phyloP scores from a whole-genome alignment of 257 asterid genomes.

The Solanum chaucha region DNA sequence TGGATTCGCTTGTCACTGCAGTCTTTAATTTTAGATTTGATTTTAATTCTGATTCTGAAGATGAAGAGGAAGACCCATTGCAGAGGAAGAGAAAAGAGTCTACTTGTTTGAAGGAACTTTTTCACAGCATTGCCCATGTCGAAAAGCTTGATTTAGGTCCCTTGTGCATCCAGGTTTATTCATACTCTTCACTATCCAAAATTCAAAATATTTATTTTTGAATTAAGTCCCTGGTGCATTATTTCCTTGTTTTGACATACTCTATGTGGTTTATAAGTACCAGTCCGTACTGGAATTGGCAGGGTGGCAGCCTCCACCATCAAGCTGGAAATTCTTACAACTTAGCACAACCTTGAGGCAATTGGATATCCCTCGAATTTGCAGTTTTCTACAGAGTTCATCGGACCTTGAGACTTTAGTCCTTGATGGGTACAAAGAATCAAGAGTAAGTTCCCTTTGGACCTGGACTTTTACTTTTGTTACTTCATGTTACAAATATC shows the following conservation, averaged over 20 bases:
- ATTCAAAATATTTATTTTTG: too few relatives aligned
- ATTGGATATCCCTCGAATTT: background rate
- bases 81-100: too few relatives aligned
- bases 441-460: background rate
- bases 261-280: background rate
- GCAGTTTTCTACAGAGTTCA: background rate
- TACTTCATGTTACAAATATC: background rate
- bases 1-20: too few relatives aligned
- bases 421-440: background rate
- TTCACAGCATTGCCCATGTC: too few relatives aligned
- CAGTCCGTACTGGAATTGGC: background rate
- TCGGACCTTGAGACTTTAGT: background rate
- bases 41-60: too few relatives aligned
- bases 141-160: background rate
- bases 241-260: background rate
- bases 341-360: too few relatives aligned
- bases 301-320: background rate
- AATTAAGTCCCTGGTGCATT: background rate
- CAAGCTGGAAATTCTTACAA: background rate
- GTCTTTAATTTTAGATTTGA: too few relatives aligned
- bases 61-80: too few relatives aligned
- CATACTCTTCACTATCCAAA: too few relatives aligned
- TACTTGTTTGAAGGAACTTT: too few relatives aligned
- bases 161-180: too few relatives aligned
- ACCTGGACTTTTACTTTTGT: too few relatives aligned